A percentile compares a stretch with the other conserved stretches of the same genome.
Conservation (phyloP, 306 rosid species). For the Hippophae rhamnoides region DNA sequence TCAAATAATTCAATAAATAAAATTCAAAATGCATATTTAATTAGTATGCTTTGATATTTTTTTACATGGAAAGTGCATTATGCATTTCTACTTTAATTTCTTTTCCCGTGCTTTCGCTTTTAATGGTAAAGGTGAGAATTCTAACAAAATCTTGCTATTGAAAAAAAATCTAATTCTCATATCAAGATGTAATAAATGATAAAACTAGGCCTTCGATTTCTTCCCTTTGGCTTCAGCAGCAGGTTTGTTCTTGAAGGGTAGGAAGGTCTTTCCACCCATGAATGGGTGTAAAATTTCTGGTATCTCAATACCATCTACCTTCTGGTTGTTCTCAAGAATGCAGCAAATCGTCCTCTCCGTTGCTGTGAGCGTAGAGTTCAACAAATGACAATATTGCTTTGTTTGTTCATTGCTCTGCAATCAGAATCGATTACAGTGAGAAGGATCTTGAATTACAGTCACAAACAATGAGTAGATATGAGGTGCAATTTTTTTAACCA, state of each 20-base stretch:
- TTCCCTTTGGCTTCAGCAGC: conserved; percentile 79
- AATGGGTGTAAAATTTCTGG: conserved; percentile 62
- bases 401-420: conserved; percentile 73
- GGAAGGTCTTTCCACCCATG: conserved; percentile 72
- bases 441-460: too few species aligned
- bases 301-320: conserved; percentile 76
- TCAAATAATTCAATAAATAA: too few species aligned
- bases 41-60: too few species aligned
- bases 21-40: too few species aligned
- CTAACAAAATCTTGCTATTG: not conserved
- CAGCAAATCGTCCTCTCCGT: conserved; percentile 92
- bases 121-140: not conserved
- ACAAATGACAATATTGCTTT: conserved; percentile 73
- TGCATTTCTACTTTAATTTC: too few species aligned
- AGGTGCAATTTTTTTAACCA: too few species aligned
- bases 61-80: too few species aligned
- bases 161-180: not conserved
- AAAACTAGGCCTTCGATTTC: conserved; percentile 84
- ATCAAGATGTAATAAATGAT: conserved; percentile 18
- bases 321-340: conserved; percentile 92
- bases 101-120: too few species aligned
- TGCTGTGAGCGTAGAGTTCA: conserved; percentile 97
- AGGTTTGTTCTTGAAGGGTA: conserved; percentile 69
- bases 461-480: too few species aligned
- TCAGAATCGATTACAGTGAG: not conserved